Evolutionary conservation across 2,329 filamentous ascomycete genomes (phyloP).

Genomic region (Rachicladosporium sp.): DNA sequence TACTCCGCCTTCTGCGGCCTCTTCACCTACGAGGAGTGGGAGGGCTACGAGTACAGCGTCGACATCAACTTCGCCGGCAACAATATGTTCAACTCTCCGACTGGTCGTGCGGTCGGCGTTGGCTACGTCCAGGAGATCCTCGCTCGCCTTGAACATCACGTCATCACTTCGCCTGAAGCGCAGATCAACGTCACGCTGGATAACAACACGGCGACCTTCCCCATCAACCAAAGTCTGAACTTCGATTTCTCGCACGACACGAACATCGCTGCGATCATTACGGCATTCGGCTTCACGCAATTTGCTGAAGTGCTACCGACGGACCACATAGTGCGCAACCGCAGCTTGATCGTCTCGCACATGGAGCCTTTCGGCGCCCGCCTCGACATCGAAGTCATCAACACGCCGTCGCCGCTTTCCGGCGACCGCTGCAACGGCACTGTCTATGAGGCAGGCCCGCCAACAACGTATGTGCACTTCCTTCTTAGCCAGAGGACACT

Average conservation of each 20-base stretch:
- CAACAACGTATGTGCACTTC: constrained; percentile 62
- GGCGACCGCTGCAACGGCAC: constrained; percentile 35
- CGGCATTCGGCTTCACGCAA: constrained; percentile 60
- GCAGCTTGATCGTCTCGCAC: constrained; percentile 52
- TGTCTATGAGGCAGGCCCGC: constrained; percentile 34
- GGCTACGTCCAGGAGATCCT: constrained; percentile 63
- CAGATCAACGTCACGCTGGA: constrained; percentile 57
- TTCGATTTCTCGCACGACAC: constrained; percentile 71
- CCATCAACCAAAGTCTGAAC: constrained; percentile 59
- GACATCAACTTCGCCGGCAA: constrained; percentile 52
- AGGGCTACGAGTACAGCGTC: constrained; percentile 57
- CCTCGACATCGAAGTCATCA: constrained; percentile 63
- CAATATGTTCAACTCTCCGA: constrained; percentile 51
- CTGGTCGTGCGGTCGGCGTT: constrained; percentile 60
- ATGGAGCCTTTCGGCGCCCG: constrained; percentile 60
- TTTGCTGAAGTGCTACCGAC: constrained; percentile 50
- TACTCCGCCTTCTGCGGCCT: constrained; percentile 63
- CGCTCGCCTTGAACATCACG: constrained; percentile 53
- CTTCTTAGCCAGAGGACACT: constrained; percentile 56
- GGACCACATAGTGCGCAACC: constrained; percentile 41
- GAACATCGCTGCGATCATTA: constrained; percentile 46
- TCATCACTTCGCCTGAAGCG: constrained; percentile 30
- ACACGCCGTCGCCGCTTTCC: constrained; percentile 50
- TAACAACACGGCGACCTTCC: constrained; percentile 56
- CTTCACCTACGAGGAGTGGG: constrained; percentile 66